Conservation (phyloP, 805 yeast genomes). For the Myxozyma nipponensis region DNA sequence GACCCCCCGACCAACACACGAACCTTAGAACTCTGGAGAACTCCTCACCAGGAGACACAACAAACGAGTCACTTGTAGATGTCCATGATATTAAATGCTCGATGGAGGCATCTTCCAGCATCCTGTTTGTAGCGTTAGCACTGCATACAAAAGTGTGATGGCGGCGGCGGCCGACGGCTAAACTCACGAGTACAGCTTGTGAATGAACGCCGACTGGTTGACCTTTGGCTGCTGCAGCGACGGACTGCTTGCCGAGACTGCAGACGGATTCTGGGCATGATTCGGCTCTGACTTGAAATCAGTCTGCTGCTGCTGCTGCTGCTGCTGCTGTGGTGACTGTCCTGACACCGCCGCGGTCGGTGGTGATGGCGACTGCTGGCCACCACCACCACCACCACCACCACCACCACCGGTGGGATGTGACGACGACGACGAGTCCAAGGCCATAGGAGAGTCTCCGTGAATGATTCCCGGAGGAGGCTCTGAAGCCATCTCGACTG, state of each 20-base stretch:
- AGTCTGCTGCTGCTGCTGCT: too few species aligned
- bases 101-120: slow-evolving; percentile 75
- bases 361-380: too few species aligned
- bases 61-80: slow-evolving; percentile 62
- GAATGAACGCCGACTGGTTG: slow-evolving; percentile 67
- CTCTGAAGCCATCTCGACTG: not conserved
- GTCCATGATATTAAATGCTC: slow-evolving; percentile 86
- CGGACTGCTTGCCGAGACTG: too few species aligned
- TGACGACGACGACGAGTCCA: not conserved
- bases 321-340: too few species aligned
- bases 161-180: not conserved
- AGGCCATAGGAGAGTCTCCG: too few species aligned
- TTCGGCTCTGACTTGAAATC: too few species aligned
- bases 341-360: too few species aligned
- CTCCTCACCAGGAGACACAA: slow-evolving; percentile 80
- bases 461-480: not conserved
- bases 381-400: not conserved
- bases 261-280: too few species aligned
- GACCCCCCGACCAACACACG: too few species aligned
- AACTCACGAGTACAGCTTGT: slow-evolving; percentile 60
- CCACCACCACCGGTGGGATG: not conserved
- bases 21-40: slow-evolving; percentile 64
- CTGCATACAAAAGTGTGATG: not conserved
- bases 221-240: slow-evolving; percentile 34
- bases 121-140: slow-evolving; percentile 41